Conservation (phyloP, 106 monocot species). For the Allium sativum region DNA sequence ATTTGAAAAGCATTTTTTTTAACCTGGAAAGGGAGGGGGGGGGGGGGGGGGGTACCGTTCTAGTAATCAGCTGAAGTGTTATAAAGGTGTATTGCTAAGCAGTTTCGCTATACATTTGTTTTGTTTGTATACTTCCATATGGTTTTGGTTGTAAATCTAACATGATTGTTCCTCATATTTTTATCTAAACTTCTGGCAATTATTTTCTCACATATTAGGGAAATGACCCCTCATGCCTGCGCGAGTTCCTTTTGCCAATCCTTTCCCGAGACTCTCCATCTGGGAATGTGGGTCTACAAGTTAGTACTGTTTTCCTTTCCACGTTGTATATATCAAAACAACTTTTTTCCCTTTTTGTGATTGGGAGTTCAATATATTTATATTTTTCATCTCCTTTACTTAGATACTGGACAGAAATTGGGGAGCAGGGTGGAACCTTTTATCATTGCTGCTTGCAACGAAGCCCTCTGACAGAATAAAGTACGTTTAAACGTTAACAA, state of each 20-base stretch:
- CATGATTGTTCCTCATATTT: not conserved
- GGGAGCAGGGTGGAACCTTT: constrained; percentile 98
- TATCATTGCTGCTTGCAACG: constrained; percentile 71
- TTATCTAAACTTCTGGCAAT: not conserved
- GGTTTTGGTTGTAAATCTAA: too few species aligned
- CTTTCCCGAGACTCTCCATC: constrained; percentile 57
- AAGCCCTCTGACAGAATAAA: constrained; percentile 81
- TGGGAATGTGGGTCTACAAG: constrained; percentile 86
- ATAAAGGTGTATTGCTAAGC: too few species aligned
- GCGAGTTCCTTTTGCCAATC: constrained; percentile 80
- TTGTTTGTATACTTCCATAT: too few species aligned
- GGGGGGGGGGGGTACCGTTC: too few species aligned
- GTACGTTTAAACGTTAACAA: constrained; percentile 13
- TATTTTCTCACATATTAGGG: constrained; percentile 27
- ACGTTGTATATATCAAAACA: not conserved
- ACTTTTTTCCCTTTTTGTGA: not conserved
- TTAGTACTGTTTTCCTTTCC: constrained; percentile 12
- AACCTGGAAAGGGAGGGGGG: too few species aligned
- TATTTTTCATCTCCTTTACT: constrained; percentile 4
- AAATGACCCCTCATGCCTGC: constrained; percentile 81
- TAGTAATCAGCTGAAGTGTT: too few species aligned
- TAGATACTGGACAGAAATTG: constrained; percentile 94
- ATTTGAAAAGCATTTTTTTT: too few species aligned
- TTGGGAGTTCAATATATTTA: not conserved
- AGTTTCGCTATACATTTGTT: too few species aligned